A percentile compares a stretch with the other conserved stretches of the same genome.
Evolutionary conservation across 2,329 filamentous ascomycete genomes (phyloP).

Genomic region (Venturia aucupariae): DNA sequence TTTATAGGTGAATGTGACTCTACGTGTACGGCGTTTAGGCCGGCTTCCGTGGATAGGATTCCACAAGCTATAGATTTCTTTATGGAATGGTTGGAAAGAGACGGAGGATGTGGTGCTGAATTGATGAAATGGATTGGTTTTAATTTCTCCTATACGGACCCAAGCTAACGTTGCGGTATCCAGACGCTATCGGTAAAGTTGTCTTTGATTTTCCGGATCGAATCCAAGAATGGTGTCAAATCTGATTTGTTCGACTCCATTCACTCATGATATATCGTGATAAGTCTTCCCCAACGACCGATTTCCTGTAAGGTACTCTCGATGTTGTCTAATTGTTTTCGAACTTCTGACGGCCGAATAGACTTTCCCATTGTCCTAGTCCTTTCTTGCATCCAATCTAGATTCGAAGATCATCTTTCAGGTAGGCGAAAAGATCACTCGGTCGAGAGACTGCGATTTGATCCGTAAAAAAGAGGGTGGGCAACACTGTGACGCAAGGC

Average conservation of each 20-base stretch:
- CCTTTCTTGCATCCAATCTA: not conserved
- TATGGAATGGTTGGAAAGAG: too few species aligned
- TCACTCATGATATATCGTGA: too few species aligned
- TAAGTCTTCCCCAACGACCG: not conserved
- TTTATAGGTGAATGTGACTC: too few species aligned
- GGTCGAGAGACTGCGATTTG: not conserved
- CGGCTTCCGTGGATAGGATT: too few species aligned
- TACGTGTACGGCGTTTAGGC: too few species aligned
- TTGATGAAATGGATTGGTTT: not conserved
- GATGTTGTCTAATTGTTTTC: not conserved
- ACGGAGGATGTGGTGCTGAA: too few species aligned
- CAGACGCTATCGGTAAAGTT: not conserved
- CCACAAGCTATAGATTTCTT: too few species aligned
- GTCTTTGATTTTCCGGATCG: not conserved
- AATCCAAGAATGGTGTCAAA: not conserved
- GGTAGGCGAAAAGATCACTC: not conserved
- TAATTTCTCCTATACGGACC: too few species aligned
- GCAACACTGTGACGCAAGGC: not conserved
- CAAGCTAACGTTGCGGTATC: too few species aligned
- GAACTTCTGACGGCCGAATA: not conserved
- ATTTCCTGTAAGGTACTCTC: not conserved
- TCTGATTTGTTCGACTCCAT: not conserved
- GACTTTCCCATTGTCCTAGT: not conserved
- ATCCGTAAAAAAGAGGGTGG: not conserved
- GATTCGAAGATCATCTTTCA: not conserved